These are phyloP conservation scores for Nothopassalora personata DNA, from an alignment of 2,329 filamentous ascomycete species.

Conservation along the genomic window DNA sequence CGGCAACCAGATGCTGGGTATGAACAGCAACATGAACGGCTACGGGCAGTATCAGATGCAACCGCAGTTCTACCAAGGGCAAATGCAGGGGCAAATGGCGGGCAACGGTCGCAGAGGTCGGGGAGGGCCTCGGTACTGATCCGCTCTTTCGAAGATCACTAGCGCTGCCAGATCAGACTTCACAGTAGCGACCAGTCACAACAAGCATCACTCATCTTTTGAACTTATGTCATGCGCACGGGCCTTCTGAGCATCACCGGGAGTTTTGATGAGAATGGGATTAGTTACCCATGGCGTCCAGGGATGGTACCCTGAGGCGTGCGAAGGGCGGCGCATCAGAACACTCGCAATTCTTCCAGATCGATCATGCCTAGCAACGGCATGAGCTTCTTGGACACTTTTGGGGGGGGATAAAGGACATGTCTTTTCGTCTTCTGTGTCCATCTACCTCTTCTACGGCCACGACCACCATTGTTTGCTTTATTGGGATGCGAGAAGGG, in stretches of 20 bases:
- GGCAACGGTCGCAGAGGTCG: constrained; percentile 20
- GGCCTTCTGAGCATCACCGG: neutral
- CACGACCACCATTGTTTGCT: neutral
- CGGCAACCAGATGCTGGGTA: constrained; percentile 26
- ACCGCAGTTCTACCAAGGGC: constrained; percentile 21
- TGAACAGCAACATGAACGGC: constrained; percentile 23
- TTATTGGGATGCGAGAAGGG: neutral
- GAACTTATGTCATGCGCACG: neutral
- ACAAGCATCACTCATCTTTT: neutral
- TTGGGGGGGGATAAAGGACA: neutral
- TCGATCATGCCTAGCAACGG: neutral
- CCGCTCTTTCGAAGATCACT: neutral
- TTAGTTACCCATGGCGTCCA: neutral
- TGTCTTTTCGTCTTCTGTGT: neutral
- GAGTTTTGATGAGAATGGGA: neutral
- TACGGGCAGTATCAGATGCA: constrained; percentile 27
- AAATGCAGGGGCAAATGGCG: constrained; percentile 18
- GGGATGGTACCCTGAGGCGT: neutral
- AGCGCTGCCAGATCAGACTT: no score
- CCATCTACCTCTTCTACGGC: neutral
- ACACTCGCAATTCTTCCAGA: neutral
- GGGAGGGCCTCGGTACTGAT: constrained; percentile 8
- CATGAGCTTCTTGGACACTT: constrained; percentile 6
- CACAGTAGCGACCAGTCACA: neutral
- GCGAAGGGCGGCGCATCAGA: neutral